Percentiles rank a stretch among this genome's conserved stretches.
Evolutionary conservation across 441 rosid genomes (phyloP).

Genomic region (Isatis lusitanica): DNA sequence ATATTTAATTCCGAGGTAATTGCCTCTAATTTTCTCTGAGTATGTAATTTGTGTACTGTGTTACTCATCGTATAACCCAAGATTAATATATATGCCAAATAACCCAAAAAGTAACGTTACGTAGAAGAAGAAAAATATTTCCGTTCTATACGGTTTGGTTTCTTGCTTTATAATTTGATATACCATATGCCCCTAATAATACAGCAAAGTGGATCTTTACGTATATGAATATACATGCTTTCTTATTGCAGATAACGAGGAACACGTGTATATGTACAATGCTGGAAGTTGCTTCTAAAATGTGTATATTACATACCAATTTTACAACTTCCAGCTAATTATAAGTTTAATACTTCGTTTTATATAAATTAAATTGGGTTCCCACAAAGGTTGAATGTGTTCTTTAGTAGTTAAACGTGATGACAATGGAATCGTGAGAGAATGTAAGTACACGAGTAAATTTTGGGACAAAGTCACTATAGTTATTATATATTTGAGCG

Average conservation of each 20-base stretch:
- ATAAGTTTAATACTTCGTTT: not conserved
- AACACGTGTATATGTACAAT: conserved; percentile 21
- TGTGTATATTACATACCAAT: not conserved
- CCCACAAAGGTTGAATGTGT: not conserved
- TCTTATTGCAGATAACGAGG: conserved; percentile 8
- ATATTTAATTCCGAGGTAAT: not conserved
- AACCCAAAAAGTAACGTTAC: not conserved
- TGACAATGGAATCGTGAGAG: not conserved
- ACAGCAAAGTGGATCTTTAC: conserved; percentile 10
- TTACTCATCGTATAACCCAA: not conserved
- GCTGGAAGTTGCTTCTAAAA: conserved; percentile 8
- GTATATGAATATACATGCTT: not conserved
- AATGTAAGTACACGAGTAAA: not conserved
- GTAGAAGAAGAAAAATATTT: not conserved
- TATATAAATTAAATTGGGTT: not conserved
- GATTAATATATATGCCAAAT: not conserved
- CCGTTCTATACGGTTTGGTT: not conserved
- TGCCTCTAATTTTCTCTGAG: not conserved
- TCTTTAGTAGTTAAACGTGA: not conserved
- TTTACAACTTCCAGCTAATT: not conserved
- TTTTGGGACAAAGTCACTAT: not conserved
- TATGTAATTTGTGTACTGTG: not conserved
- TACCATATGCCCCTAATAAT: not conserved
- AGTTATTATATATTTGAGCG: not conserved
- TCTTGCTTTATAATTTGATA: not conserved